Evolutionary conservation across 768 basidiomycete species (phyloP), one percentile per base, ranked within the genome.

Genomic region (Trametes cubensis): DNA sequence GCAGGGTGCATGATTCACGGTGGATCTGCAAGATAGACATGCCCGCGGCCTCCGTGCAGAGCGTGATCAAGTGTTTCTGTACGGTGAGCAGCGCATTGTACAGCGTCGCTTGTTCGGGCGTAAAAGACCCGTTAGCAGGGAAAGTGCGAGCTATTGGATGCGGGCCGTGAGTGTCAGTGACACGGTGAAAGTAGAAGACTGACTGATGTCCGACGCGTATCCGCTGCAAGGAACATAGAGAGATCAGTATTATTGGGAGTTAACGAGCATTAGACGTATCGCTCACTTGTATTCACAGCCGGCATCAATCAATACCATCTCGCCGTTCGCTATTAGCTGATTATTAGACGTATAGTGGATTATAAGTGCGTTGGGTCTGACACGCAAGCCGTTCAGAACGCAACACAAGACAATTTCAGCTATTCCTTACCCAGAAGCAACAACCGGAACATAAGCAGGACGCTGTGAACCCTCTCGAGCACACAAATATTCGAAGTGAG

Each of bases 321-420:
- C 95, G 20, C 80, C 85, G 1, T 85, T 75, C 42, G 80, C 78
- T 10, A 95, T 75, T 20, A 90, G 67, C 60, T 92, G 90, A 71
- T 96, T 88, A 73, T 98, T 98, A 18, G 88, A 82, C 0, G 94
- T 96, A 71, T 98, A 98, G 69, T 99, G 97, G 63, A 99, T 94
- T 44, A 92, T 88, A 0, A 97, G 80, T 8, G 92, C 87, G 70
- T 98, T 97, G 2, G 90, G 81, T 28, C 94, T 95, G 60, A 0
- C 13, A 15, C 25, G 44, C 50, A 20, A 8, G 18, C 4, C 10
- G 23, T 4, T 17, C 38, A 48, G n/a, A 5, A 39, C 21, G n/a
- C 1, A 30, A 4, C 10, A 2, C 51, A 44, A 15, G 5, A 41
- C 34, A 65, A 26, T 58, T 25, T 65, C 60, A 41, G 1, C 15